phyloP scores from a whole-genome alignment of 1,284 basidiomycete genomes.

The Agaricales sp. region DNA sequence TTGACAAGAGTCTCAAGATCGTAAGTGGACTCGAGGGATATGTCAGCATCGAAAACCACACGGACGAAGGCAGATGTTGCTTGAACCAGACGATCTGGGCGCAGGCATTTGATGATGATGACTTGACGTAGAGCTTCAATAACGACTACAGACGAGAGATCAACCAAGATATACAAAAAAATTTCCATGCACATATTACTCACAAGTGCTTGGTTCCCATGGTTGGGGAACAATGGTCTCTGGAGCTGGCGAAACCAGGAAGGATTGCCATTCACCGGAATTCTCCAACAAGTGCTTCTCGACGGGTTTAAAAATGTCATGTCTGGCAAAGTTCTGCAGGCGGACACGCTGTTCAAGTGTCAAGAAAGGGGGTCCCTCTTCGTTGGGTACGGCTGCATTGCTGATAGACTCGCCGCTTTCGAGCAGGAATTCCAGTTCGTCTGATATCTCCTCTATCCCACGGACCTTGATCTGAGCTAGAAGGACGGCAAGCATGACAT shows the following conservation, averaged over 20 bases:
- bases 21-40: conserved; percentile 61
- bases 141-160: conserved; percentile 59
- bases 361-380: conserved; percentile 33
- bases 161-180: too few species aligned
- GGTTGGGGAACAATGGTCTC: conserved; percentile 67
- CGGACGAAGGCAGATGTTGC: conserved; percentile 70
- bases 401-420: conserved; percentile 74
- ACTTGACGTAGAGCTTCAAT: conserved; percentile 66
- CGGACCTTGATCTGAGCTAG: conserved; percentile 87
- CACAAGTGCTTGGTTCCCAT: conserved; percentile 70
- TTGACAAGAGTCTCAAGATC: conserved; percentile 71
- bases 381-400: conserved; percentile 25
- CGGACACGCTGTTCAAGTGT: conserved; percentile 62
- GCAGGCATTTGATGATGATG: conserved; percentile 79
- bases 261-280: conserved; percentile 66
- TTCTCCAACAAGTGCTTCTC: conserved; percentile 56
- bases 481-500: conserved; percentile 84
- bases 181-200: too few species aligned
- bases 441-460: conserved; percentile 65
- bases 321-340: conserved; percentile 57
- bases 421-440: conserved; percentile 86
- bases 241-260: conserved; percentile 63
- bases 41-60: conserved; percentile 68
- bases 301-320: conserved; percentile 71
- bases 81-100: conserved; percentile 83